Base-by-base conservation (phyloP, 768 basidiomycete genomes). In the Pholiota conissans region DNA sequence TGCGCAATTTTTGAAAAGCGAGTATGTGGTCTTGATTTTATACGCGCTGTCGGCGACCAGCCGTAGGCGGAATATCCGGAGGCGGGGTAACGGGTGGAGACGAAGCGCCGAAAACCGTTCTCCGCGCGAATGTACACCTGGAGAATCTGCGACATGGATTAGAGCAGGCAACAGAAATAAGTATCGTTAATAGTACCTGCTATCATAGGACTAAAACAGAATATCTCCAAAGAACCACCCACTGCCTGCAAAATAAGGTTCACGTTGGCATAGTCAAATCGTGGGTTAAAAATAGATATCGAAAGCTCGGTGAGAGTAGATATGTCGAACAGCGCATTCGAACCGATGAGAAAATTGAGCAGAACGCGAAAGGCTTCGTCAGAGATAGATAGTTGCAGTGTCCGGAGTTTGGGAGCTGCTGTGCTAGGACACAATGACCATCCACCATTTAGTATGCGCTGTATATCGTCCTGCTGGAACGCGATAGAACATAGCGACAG, bases 261-360 rank as follows among this genome's bases (percentile, higher is more conserved):
- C 13, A 54, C 27, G 18, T 29, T 46, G 4, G 27, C 30, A 26
- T 54, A 54, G 29, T 54, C 42, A 26, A 54, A 54, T 18, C 53
- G 40, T 20, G 30, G 28, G 28, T 42, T 54, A 47, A 54, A 54
- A 54, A 54, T 54, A 54, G 53, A 46, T 14, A 54, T 42, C 8
- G 42, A 54, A 40, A 54, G 42, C 22, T 30, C 30, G 53, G 22
- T n/a, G 7, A 54, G 53, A 5, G n/a, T 22, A 11, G 53, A 46
- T 5, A 46, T 11, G 40, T 54, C 53, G 2, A 54, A 30, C 53
- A 54, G 30, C 8, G 42, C 16, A 42, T 40, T 29, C 1, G 42
- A 46, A 18, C 40, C 53, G 40, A 22, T 42, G 22, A 46, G 28
- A 32, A 54, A 30, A 18, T 54, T 29, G 28, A 45, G 13, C 2